Base-by-base conservation (phyloP, 1,284 basidiomycete species). In the Fomitopsis schrenkii region DNA sequence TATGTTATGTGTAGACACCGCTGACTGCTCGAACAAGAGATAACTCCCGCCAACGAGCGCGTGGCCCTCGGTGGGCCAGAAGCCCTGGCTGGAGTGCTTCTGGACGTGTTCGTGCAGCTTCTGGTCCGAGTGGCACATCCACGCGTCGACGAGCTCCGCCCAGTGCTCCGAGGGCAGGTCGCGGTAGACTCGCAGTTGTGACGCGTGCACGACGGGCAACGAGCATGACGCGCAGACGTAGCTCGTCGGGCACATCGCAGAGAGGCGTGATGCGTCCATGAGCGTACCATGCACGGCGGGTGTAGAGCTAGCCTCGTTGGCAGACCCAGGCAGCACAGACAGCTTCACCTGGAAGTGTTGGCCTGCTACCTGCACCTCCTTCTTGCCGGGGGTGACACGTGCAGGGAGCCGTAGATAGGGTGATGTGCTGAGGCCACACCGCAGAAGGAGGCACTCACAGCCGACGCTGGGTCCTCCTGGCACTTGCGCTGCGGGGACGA, bases 121-220 rank as follows among this genome's bases (percentile, higher is more conserved):
- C 75, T 97, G 95, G 71, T 97, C 95, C 22, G 87, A 76, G 75
- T 98, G 97, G 71, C 96, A 98, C 93, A 99, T 96, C 96, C 96
- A 98, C 2, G 94, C 91, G 63, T 98, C 96, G 26, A 98, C 86
- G 44, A 98, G 86, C 74, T 99, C 96, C 61, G 95, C 91, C 96
- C 96, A 99, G 69, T 97, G 89, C 71, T 97, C 94, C 1, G 93
- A 95, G 1, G 96, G 96, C 7, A 99, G 79, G 68, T 97, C 95
- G 56, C 87, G 84, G 74, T 93, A 97, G 35, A 71, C 73, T 9
- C 65, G 66, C 17, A 84, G 72, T 48, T 76, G 77, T 8, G 80
- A 74, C 0, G 80, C 74, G 36, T 87, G 82, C 17, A 91, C 79
- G 22, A 91, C 73, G 19, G 88, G 87, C n/a, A 91, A 77, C 1